Conservation (phyloP, 441 rosid genomes). For the Populus hybrid region DNA sequence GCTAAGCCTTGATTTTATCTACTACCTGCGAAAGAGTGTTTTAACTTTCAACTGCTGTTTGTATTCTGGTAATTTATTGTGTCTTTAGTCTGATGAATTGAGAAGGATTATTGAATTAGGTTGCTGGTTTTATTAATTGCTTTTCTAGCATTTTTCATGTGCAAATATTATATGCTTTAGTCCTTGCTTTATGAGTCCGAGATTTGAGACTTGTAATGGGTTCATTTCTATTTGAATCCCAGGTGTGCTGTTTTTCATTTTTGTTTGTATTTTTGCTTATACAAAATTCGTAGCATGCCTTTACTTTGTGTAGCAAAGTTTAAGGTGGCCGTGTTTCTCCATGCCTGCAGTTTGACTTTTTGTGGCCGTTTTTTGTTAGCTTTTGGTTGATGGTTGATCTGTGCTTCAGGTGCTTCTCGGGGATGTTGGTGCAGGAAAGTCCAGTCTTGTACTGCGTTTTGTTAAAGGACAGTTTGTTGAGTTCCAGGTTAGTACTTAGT, state of each 20-base stretch:
- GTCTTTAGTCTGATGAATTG: background rate
- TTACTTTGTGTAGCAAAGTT: background rate
- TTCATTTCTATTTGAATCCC: background rate
- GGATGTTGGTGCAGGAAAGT: constrained; percentile 98
- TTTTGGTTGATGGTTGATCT: background rate
- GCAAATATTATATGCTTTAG: background rate
- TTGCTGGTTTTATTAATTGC: background rate
- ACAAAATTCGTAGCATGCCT: background rate
- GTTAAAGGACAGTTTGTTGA: constrained; percentile 96
- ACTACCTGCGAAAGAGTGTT: background rate
- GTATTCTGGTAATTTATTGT: background rate
- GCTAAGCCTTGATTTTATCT: background rate
- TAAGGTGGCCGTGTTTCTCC: background rate
- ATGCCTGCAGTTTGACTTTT: background rate
- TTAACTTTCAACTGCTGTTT: background rate
- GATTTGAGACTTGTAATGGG: background rate
- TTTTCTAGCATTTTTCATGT: background rate
- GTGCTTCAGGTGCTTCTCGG: constrained; percentile 84
- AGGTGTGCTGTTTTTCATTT: background rate
- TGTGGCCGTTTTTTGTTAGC: background rate
- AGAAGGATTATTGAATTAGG: background rate
- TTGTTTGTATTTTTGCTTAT: background rate
- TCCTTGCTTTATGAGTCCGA: background rate
- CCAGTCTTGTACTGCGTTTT: constrained; percentile 92
- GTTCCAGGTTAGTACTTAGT: constrained; percentile 70